phyloP scores from a whole-genome alignment of 352 stramenopile species.

The Thraustochytrium sp. region DNA sequence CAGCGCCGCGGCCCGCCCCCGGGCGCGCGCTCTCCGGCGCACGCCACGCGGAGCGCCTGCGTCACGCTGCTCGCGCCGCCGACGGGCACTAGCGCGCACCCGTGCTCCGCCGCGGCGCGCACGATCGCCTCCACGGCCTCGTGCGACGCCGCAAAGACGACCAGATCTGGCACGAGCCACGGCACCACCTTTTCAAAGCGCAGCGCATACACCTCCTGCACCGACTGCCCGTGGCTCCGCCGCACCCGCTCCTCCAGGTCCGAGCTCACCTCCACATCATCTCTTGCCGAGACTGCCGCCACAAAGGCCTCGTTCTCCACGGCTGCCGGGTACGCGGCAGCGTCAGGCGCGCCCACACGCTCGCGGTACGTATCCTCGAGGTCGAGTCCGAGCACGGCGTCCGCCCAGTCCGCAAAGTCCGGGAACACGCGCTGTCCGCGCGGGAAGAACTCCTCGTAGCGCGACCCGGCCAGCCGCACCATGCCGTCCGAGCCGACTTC shows the following conservation, averaged over 20 bases:
- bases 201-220: slow-evolving; percentile 65
- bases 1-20: slow-evolving; percentile 60
- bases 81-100: slow-evolving; percentile 84
- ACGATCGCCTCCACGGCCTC: slow-evolving; percentile 74
- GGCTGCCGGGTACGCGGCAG: neutral
- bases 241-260: slow-evolving; percentile 53
- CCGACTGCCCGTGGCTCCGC: slow-evolving; percentile 65
- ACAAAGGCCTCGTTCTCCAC: neutral
- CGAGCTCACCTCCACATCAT: neutral
- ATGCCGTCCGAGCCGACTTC: neutral
- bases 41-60: slow-evolving; percentile 61
- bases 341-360: neutral
- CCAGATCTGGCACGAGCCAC: slow-evolving; percentile 73
- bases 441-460: slow-evolving; percentile 25
- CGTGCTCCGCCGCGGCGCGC: slow-evolving; percentile 58
- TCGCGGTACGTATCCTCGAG: neutral
- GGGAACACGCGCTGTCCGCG: neutral
- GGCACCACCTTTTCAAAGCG: slow-evolving; percentile 50
- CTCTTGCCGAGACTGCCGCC: neutral
- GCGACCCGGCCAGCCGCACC: neutral
- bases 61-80: slow-evolving; percentile 84
- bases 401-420: slow-evolving; percentile 12
- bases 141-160: slow-evolving; percentile 76
- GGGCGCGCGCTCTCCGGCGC: too few species aligned
- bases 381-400: slow-evolving; percentile 8